Percentiles rank a stretch among this genome's conserved stretches.
These are phyloP conservation scores for Oryza australiensis DNA, from an alignment of 176 grass and related monocot species.

Conservation along the genomic window DNA sequence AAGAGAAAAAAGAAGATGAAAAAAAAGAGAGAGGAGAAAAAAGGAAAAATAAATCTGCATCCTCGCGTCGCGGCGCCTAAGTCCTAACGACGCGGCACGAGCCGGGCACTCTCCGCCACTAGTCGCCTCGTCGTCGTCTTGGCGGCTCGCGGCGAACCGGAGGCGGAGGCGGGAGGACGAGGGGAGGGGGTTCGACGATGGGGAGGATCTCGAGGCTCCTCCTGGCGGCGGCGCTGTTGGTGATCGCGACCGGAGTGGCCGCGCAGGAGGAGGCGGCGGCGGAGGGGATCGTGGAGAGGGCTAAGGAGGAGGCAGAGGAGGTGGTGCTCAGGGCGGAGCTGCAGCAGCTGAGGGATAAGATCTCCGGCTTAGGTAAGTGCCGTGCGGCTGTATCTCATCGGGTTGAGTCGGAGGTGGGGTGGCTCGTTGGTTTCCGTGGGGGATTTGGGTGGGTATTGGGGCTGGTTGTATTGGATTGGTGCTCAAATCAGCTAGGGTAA, in stretches of 20 bases:
- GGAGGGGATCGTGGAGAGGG: conserved; percentile 18
- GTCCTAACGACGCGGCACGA: background rate
- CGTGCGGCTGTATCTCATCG: background rate
- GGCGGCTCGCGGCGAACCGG: conserved; percentile 23
- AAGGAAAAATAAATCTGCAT: conserved; percentile 17
- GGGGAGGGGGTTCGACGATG: conserved; percentile 22
- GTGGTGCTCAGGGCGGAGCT: conserved; percentile 39
- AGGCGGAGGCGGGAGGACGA: conserved; percentile 3
- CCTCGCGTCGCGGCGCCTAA: background rate
- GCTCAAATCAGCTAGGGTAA: background rate
- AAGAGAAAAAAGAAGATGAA: background rate
- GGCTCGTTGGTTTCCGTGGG: background rate
- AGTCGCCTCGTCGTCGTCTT: conserved; percentile 1
- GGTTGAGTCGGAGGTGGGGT: background rate
- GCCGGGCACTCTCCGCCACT: background rate
- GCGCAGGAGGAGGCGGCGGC: conserved; percentile 24
- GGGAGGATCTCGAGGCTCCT: conserved; percentile 49
- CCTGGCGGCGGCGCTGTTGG: conserved; percentile 1
- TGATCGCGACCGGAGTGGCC: conserved; percentile 33
- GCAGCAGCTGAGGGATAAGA: conserved; percentile 48
- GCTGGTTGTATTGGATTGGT: background rate
- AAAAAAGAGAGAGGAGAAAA: background rate
- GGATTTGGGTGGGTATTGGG: background rate
- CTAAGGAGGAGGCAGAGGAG: conserved; percentile 23
- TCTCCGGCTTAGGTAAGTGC: conserved; percentile 51